These are phyloP conservation scores for Cladophialophora immunda DNA, from an alignment of 2,329 filamentous ascomycete species.

Conservation along the genomic window DNA sequence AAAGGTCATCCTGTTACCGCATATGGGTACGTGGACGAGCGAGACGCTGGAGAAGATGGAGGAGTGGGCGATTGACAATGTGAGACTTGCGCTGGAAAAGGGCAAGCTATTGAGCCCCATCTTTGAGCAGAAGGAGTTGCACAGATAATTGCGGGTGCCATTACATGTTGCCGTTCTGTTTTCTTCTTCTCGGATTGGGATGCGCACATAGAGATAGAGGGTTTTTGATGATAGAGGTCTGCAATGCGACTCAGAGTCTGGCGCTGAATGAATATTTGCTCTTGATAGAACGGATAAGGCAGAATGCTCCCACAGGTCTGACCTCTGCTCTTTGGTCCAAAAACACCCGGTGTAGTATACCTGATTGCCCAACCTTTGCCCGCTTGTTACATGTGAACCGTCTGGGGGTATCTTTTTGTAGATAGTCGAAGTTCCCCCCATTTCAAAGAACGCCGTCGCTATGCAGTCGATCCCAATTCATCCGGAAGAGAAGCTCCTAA, in stretches of 20 bases:
- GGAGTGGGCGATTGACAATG: no score
- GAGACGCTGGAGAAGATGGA: no score
- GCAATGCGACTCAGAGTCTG: not conserved
- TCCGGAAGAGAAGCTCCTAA: not conserved
- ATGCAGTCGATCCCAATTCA: constrained; percentile 13
- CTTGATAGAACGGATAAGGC: not conserved
- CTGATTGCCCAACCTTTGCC: not conserved
- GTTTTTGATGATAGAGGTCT: not conserved
- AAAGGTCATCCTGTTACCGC: no score
- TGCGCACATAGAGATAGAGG: not conserved
- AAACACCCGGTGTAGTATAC: not conserved
- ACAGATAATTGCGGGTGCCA: not conserved
- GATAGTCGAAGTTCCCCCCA: constrained; percentile 30
- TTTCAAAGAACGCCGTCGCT: constrained; percentile 51
- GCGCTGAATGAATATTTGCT: not conserved
- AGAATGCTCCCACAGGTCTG: not conserved
- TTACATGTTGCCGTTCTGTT: not conserved
- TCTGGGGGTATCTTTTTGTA: constrained; percentile 47
- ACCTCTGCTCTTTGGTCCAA: not conserved
- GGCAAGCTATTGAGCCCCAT: constrained; percentile 20
- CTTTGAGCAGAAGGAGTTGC: constrained; percentile 8
- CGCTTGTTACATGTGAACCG: not conserved
- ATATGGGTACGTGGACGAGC: no score
- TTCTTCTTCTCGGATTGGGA: not conserved
- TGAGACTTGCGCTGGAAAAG: constrained; percentile 30